Percentiles rank a stretch among this genome's conserved stretches.
These are phyloP conservation scores for Starmerella geochares DNA, from an alignment of 805 yeast genomes.

Conservation along the genomic window DNA sequence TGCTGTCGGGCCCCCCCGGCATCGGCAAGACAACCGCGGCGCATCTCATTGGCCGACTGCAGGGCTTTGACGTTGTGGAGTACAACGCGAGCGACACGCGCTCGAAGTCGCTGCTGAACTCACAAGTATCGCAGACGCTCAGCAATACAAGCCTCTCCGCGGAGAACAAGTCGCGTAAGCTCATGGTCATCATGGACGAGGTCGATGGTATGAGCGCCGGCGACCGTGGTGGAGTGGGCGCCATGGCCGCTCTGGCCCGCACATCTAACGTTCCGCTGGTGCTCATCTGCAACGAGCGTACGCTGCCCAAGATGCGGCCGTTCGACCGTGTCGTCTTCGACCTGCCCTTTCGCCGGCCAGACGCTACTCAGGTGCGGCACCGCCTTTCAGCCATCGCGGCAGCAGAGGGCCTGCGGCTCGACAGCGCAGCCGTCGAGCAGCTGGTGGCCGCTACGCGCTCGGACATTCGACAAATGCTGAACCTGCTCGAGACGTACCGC, in stretches of 20 bases:
- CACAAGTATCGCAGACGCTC: conserved; percentile 57
- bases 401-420: conserved; percentile 70
- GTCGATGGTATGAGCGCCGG: conserved; percentile 99
- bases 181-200: conserved; percentile 92
- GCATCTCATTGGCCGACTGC: conserved; percentile 68
- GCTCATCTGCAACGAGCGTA: conserved; percentile 84
- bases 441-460: conserved; percentile 75
- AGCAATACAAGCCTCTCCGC: conserved; percentile 79
- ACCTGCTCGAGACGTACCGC: conserved; percentile 74
- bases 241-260: conserved; percentile 74
- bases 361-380: conserved; percentile 66
- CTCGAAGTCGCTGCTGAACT: conserved; percentile 64
- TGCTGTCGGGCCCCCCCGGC: conserved; percentile 90
- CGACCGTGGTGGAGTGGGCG: conserved; percentile 97
- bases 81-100: conserved; percentile 85
- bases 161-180: conserved; percentile 49
- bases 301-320: conserved; percentile 90
- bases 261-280: conserved; percentile 84
- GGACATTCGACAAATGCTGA: conserved; percentile 90
- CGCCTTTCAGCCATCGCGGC: conserved; percentile 83
- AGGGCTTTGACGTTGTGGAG: conserved; percentile 73
- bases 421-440: conserved; percentile 70
- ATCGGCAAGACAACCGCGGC: conserved; percentile 88
- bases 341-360: conserved; percentile 80
- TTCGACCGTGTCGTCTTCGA: conserved; percentile 77